Percentiles rank a stretch among this genome's conserved stretches.
phyloP scores from a whole-genome alignment of 108 stramenopile species.

The Pseudonitzschia delicatissima region DNA sequence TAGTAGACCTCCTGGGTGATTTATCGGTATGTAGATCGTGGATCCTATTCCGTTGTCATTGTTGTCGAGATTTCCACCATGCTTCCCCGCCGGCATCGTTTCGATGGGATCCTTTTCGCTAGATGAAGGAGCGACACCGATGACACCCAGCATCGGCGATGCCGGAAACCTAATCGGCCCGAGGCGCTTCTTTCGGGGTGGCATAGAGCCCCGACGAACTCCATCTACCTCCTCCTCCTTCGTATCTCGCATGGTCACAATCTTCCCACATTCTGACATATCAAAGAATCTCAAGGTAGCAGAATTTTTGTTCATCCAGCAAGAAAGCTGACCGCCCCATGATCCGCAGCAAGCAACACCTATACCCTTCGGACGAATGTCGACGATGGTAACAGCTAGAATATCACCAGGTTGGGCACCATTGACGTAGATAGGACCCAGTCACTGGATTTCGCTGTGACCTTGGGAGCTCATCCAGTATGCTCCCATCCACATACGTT shows the following conservation, averaged over 20 bases:
- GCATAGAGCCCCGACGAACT: neutral
- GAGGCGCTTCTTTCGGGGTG: slow-evolving; percentile 16
- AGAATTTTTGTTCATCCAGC: slow-evolving; percentile 18
- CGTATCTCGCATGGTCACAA: slow-evolving; percentile 39
- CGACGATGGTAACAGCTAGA: slow-evolving; percentile 33
- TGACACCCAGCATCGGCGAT: slow-evolving; percentile 29
- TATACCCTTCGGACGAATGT: slow-evolving; percentile 33
- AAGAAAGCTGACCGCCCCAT: slow-evolving; percentile 21
- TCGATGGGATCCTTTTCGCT: slow-evolving; percentile 32
- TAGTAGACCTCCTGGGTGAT: slow-evolving; percentile 56
- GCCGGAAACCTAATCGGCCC: slow-evolving; percentile 38
- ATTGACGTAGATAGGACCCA: slow-evolving; percentile 40
- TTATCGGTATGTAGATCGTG: slow-evolving; percentile 70
- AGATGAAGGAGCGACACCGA: slow-evolving; percentile 37
- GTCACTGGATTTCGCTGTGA: slow-evolving; percentile 10
- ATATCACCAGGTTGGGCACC: slow-evolving; percentile 41
- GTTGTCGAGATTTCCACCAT: slow-evolving; percentile 76
- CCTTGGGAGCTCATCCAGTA: neutral
- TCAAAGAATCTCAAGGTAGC: slow-evolving; percentile 9
- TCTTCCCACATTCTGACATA: slow-evolving; percentile 27
- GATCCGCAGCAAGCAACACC: slow-evolving; percentile 46
- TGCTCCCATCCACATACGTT: neutral
- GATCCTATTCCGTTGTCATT: slow-evolving; percentile 61
- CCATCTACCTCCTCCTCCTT: slow-evolving; percentile 17
- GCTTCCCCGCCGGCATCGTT: slow-evolving; percentile 45